A percentile compares a stretch with the other conserved stretches of the same genome.
Conservation (phyloP, 208 protist genomes). For the Phytomonas sp. region DNA sequence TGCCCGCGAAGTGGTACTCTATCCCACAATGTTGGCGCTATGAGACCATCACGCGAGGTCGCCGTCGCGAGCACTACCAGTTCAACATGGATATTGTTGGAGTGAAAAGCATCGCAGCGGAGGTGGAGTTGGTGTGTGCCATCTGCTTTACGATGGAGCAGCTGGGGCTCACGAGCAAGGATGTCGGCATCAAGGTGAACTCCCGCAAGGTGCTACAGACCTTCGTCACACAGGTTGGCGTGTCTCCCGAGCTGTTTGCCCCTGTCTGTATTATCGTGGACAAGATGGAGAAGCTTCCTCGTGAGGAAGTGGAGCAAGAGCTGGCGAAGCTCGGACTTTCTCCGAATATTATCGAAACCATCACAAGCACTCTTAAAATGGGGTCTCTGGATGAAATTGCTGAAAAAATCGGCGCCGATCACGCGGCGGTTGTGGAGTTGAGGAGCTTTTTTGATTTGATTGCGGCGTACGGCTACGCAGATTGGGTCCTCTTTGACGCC, state of each 20-base stretch:
- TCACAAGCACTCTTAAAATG: slow-evolving; percentile 69
- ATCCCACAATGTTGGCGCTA: slow-evolving; percentile 96
- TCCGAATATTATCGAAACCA: slow-evolving; percentile 49
- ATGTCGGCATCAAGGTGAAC: slow-evolving; percentile 91
- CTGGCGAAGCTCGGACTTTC: slow-evolving; percentile 55
- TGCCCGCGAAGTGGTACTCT: slow-evolving; percentile 94
- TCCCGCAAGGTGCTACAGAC: slow-evolving; percentile 89
- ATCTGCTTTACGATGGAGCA: slow-evolving; percentile 69
- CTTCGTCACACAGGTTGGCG: slow-evolving; percentile 60
- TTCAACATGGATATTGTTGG: slow-evolving; percentile 97
- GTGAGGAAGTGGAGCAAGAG: slow-evolving; percentile 77
- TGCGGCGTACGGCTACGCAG: slow-evolving; percentile 88
- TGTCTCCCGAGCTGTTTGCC: slow-evolving; percentile 77
- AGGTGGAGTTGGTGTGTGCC: slow-evolving; percentile 91
- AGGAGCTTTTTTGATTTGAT: slow-evolving; percentile 76
- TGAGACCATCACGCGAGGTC: slow-evolving; percentile 91
- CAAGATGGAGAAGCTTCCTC: slow-evolving; percentile 91
- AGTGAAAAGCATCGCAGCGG: slow-evolving; percentile 79
- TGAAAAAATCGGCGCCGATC: slow-evolving; percentile 49
- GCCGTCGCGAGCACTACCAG: slow-evolving; percentile 94
- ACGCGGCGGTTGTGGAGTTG: slow-evolving; percentile 82
- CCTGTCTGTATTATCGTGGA: slow-evolving; percentile 93
- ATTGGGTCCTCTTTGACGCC: slow-evolving; percentile 92
- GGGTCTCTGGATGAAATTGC: slow-evolving; percentile 83
- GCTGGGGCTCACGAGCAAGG: slow-evolving; percentile 79